Evolutionary conservation across 2,329 filamentous ascomycete species (phyloP).

Genomic region (Penicillium frequentans): DNA sequence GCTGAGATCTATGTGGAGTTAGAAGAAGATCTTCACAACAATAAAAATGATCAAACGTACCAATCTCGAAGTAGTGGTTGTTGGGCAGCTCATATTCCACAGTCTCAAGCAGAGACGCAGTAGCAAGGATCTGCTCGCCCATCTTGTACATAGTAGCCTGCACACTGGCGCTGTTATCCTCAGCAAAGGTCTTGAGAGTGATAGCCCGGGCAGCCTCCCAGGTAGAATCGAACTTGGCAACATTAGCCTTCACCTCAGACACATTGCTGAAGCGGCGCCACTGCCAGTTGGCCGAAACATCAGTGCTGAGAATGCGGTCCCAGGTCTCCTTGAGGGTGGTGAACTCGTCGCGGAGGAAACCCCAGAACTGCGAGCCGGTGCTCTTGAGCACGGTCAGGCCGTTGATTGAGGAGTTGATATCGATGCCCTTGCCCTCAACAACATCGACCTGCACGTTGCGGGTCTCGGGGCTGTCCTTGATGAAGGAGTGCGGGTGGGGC

Average conservation of each 20-base stretch:
- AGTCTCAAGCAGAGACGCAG: constrained; percentile 67
- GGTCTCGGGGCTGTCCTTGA: constrained; percentile 84
- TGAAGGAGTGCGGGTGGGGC: constrained; percentile 92
- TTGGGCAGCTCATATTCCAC: constrained; percentile 89
- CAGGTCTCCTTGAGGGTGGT: constrained; percentile 87
- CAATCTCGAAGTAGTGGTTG: constrained; percentile 98
- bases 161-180: constrained; percentile 87
- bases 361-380: constrained; percentile 93
- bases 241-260: constrained; percentile 64
- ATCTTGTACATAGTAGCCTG: constrained; percentile 99
- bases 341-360: constrained; percentile 90
- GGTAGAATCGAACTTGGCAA: constrained; percentile 72
- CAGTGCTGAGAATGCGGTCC: constrained; percentile 94
- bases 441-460: constrained; percentile 76
- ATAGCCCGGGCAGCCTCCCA: constrained; percentile 77
- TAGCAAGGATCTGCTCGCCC: constrained; percentile 79
- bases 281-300: constrained; percentile 82
- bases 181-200: constrained; percentile 88
- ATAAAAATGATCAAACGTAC: constrained; percentile 32
- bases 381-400: constrained; percentile 91
- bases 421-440: constrained; percentile 67
- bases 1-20: constrained; percentile 67
- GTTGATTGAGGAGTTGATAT: constrained; percentile 73
- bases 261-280: constrained; percentile 73
- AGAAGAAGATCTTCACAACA: constrained; percentile 1